Percentiles rank a stretch among this genome's conserved stretches.
Evolutionary conservation across 1,284 basidiomycete species (phyloP).

Genomic region (Ustilago xerochloae): DNA sequence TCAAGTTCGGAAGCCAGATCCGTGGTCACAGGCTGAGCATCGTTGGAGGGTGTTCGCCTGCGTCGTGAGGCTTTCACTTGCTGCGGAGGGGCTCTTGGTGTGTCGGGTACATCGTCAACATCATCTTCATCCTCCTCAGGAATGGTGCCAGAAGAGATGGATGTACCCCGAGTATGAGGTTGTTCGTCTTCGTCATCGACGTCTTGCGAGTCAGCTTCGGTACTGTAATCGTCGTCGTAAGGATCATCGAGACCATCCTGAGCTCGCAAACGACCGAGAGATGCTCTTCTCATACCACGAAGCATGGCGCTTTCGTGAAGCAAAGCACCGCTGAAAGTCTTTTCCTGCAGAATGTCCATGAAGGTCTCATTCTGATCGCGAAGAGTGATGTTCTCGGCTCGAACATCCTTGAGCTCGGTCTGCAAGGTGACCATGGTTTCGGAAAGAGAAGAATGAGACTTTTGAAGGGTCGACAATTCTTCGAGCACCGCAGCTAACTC

Average conservation of each 20-base stretch:
- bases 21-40: slow-evolving; percentile 1
- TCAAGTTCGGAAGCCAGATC: slow-evolving; percentile 80
- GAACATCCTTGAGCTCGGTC: slow-evolving; percentile 51
- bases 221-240: slow-evolving; percentile 38
- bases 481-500: slow-evolving; percentile 26
- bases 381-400: slow-evolving; percentile 39
- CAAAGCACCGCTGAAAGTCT: slow-evolving; percentile 58
- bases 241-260: slow-evolving; percentile 28
- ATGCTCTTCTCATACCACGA: slow-evolving; percentile 34
- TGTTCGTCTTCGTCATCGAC: slow-evolving; percentile 26
- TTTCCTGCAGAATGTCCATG: slow-evolving; percentile 59
- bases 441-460: slow-evolving; percentile 45
- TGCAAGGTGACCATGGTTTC: slow-evolving; percentile 49
- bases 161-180: slow-evolving; percentile 9
- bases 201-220: slow-evolving; percentile 29
- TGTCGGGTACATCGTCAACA: slow-evolving; percentile 59
- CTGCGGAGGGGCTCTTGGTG: slow-evolving; percentile 34
- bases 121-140: slow-evolving; percentile 51
- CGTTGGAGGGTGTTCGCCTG: slow-evolving; percentile 15
- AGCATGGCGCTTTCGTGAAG: slow-evolving; percentile 57
- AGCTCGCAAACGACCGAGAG: slow-evolving; percentile 19
- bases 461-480: slow-evolving; percentile 42
- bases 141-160: slow-evolving; percentile 28
- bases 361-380: slow-evolving; percentile 58
- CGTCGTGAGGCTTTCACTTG: slow-evolving; percentile 15